Evolutionary conservation across 2,329 filamentous ascomycete genomes (phyloP).

Genomic region (Venturia pyrina): DNA sequence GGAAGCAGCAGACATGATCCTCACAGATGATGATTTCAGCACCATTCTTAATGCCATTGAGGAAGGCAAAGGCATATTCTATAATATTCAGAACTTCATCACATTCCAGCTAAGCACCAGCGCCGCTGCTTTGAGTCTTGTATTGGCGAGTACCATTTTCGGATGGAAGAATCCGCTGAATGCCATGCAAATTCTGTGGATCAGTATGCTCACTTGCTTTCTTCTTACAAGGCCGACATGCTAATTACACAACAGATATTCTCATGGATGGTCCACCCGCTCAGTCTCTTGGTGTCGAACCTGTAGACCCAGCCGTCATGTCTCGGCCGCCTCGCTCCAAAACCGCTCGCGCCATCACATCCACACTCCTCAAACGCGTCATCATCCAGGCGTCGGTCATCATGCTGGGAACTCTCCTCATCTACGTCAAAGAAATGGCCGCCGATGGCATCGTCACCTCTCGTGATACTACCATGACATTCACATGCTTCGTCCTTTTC

Average conservation of each 20-base stretch:
- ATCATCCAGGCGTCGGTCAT: constrained; percentile 81
- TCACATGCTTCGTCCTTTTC: constrained; percentile 96
- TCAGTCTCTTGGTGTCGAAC: constrained; percentile 91
- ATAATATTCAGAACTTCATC: constrained; percentile 98
- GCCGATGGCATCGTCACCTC: constrained; percentile 73
- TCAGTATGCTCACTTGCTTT: constrained; percentile 56
- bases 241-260: constrained; percentile 57
- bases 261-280: constrained; percentile 98
- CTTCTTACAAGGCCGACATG: constrained; percentile 14
- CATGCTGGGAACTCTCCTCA: constrained; percentile 81
- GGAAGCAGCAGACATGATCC: constrained; percentile 87
- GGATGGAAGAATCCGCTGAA: constrained; percentile 95
- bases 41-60: constrained; percentile 93
- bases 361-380: constrained; percentile 70
- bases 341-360: constrained; percentile 84
- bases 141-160: constrained; percentile 83
- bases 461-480: constrained; percentile 97
- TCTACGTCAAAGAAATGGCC: constrained; percentile 88
- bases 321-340: constrained; percentile 76
- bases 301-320: constrained; percentile 92
- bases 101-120: constrained; percentile 98
- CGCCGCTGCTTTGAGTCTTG: constrained; percentile 81
- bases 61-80: constrained; percentile 98
- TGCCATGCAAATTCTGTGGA: constrained; percentile 99
- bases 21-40: constrained; percentile 81